A percentile compares a stretch with the other conserved stretches of the same genome.
Conservation (phyloP, 73 alveolate species). For the Paramecium caudatum region DNA sequence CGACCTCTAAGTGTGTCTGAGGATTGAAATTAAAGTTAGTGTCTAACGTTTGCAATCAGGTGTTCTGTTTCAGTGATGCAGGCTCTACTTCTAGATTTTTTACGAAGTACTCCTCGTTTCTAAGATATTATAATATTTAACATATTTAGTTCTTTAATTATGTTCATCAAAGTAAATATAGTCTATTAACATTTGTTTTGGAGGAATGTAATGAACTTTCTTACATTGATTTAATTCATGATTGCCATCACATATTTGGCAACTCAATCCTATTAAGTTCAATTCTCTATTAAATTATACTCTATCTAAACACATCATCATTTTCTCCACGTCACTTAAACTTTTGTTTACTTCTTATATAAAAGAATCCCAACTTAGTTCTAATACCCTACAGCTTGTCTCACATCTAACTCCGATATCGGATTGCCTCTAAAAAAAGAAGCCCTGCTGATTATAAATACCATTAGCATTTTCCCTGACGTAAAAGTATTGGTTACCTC, state of each 20-base stretch:
- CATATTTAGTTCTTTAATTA: background rate
- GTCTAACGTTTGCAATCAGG: background rate
- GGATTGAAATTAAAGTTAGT: background rate
- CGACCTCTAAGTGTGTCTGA: background rate
- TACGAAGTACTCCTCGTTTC: background rate
- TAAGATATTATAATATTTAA: background rate
- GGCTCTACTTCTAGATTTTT: background rate
- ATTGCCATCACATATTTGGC: conserved; percentile 1
- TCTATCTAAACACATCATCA: conserved; percentile 30
- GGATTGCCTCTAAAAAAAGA: background rate
- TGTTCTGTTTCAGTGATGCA: background rate
- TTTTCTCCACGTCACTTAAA: background rate
- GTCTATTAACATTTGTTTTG: background rate
- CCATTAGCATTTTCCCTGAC: background rate
- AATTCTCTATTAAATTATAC: background rate
- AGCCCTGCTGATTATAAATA: background rate
- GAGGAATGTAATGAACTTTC: background rate
- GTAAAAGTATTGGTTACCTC: background rate
- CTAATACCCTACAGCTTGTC: background rate
- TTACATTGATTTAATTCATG: background rate
- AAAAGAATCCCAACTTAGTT: background rate
- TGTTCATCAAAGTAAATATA: conserved; percentile 7
- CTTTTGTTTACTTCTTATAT: conserved; percentile 11
- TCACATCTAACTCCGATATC: background rate
- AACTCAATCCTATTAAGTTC: background rate